Percentiles rank a stretch among this genome's conserved stretches.
Conservation (phyloP, 768 basidiomycete genomes). For the Amanita phalloides region DNA sequence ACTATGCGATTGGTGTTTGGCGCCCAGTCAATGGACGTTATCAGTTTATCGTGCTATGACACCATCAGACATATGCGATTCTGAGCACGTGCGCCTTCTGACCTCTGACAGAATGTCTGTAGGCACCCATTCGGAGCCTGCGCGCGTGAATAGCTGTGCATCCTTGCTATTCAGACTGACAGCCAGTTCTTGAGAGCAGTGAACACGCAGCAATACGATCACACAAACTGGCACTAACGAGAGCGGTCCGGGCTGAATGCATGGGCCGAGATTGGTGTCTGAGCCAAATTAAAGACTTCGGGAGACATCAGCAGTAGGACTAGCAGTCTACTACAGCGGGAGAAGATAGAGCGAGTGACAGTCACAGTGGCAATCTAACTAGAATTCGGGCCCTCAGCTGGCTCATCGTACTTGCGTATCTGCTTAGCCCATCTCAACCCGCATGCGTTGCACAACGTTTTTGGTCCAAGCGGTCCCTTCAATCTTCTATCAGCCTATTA, state of each 20-base stretch:
- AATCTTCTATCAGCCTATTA: constrained; percentile 3
- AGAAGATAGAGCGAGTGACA: background rate
- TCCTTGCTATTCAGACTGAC: constrained; percentile 88
- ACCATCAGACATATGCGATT: background rate
- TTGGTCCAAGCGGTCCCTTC: constrained; percentile 88
- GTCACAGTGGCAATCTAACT: background rate
- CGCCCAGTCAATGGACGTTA: constrained; percentile 99
- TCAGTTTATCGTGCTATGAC: constrained; percentile 86
- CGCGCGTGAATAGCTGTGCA: constrained; percentile 65
- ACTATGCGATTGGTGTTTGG: constrained; percentile 95
- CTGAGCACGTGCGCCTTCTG: constrained; percentile 7
- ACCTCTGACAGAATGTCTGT: constrained; percentile 84
- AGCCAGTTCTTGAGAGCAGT: constrained; percentile 58
- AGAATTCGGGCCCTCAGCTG: constrained; percentile 10
- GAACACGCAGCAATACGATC: background rate
- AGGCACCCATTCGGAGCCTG: constrained; percentile 57
- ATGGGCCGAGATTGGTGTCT: constrained; percentile 80
- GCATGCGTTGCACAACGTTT: constrained; percentile 97
- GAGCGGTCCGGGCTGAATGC: constrained; percentile 83
- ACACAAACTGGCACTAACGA: constrained; percentile 41
- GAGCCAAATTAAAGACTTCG: constrained; percentile 69
- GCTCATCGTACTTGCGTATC: constrained; percentile 29
- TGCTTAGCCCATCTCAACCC: constrained; percentile 89
- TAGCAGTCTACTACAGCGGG: constrained; percentile 76
- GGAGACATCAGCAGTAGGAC: constrained; percentile 68